Conservation (phyloP, 2,329 filamentous ascomycete genomes). For the Xylaria multiplex region DNA sequence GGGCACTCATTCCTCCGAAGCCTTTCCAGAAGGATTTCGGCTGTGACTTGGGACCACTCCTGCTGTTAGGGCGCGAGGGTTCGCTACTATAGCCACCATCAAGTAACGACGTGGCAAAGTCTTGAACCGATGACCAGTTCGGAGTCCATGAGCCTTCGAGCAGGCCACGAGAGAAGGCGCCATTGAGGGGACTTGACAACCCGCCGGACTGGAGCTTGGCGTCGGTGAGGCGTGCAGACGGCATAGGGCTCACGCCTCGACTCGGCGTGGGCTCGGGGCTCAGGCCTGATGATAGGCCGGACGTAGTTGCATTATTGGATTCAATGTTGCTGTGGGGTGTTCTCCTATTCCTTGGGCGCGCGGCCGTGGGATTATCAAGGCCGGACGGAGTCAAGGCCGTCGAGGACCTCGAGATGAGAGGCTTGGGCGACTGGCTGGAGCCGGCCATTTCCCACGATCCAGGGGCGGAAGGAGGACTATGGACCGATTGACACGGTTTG, state of each 20-base stretch:
- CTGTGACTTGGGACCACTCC: constrained; percentile 46
- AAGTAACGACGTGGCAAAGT: constrained; percentile 61
- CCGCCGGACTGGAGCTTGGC: constrained; percentile 44
- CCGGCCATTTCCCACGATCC: constrained; percentile 44
- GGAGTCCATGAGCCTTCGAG: constrained; percentile 63
- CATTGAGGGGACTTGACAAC: constrained; percentile 46
- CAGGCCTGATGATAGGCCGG: constrained; percentile 51
- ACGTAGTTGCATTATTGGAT: constrained; percentile 41
- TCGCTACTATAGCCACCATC: constrained; percentile 51
- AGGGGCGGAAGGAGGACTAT: constrained; percentile 37
- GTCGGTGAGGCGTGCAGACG: constrained; percentile 53
- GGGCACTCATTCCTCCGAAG: constrained; percentile 41
- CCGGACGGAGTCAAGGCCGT: constrained; percentile 57
- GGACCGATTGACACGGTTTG: constrained; percentile 38
- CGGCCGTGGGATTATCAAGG: constrained; percentile 54
- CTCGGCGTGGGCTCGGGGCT: constrained; percentile 54
- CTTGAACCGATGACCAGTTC: constrained; percentile 66
- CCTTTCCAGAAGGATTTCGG: constrained; percentile 48
- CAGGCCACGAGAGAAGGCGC: constrained; percentile 54
- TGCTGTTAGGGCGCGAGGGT: constrained; percentile 47
- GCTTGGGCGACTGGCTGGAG: constrained; percentile 40
- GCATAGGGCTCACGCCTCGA: constrained; percentile 61
- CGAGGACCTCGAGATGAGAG: constrained; percentile 54
- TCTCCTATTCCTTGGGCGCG: constrained; percentile 64
- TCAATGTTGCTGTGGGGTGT: constrained; percentile 48